phyloP scores from a whole-genome alignment of 179 eudicot species.

The Actinidia arguta region DNA sequence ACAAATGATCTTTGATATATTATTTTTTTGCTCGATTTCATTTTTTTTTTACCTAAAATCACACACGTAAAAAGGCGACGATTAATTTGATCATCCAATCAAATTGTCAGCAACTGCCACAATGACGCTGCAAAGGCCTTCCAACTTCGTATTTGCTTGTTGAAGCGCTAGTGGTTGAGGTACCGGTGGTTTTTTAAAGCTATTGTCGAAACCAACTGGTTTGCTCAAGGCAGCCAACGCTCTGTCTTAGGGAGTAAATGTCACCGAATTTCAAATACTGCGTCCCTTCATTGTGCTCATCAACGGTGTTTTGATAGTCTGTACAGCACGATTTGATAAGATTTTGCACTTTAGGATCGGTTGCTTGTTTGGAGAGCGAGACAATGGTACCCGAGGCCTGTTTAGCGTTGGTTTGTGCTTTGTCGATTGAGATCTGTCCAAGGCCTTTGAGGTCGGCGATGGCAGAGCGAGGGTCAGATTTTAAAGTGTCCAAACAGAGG shows the following conservation, averaged over 20 bases:
- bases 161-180: background rate
- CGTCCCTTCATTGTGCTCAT: background rate
- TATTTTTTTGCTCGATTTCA: no score
- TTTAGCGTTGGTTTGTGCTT: background rate
- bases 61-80: background rate
- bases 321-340: background rate
- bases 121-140: background rate
- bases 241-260: no score
- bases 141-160: background rate
- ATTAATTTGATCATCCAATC: background rate
- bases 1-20: no score
- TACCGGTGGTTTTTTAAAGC: slow-evolving; percentile 7
- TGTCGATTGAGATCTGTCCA: slow-evolving; percentile 15
- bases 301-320: background rate
- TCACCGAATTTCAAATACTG: background rate
- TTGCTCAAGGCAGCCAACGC: background rate
- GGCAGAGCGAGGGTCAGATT: slow-evolving; percentile 16
- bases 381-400: background rate
- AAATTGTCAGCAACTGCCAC: background rate
- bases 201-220: background rate
- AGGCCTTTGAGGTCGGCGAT: slow-evolving; percentile 24
- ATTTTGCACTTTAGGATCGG: background rate
- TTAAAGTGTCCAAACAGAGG: background rate
- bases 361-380: background rate
- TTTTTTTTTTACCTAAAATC: no score